Conservation (phyloP, 164 flowering plant species). For the Saururus chinensis region DNA sequence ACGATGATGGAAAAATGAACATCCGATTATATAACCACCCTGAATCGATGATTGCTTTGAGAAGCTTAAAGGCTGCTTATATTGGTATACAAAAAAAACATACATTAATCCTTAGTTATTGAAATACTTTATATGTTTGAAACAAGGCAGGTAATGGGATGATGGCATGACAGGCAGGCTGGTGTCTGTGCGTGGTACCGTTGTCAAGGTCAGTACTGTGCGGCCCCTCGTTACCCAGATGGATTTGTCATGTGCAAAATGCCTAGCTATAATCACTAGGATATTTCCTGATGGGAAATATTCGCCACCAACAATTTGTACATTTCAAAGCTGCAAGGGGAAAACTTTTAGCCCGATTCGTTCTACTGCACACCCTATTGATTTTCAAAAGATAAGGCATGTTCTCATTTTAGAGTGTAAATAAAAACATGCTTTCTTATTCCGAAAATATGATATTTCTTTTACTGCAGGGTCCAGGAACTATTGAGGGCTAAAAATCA, state of each 20-base stretch:
- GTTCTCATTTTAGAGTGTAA: background rate
- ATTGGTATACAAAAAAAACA: conserved; percentile 45
- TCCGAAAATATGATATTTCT: background rate
- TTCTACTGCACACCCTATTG: conserved; percentile 62
- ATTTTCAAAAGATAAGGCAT: conserved; percentile 93
- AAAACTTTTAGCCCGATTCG: conserved; percentile 64
- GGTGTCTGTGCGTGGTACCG: conserved; percentile 88
- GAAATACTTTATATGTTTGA: no score
- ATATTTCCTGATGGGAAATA: conserved; percentile 88
- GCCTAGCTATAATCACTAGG: conserved; percentile 46
- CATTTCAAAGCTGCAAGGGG: conserved; percentile 67
- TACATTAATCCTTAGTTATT: no score
- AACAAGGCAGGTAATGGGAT: no score
- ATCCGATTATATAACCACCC: conserved; percentile 68
- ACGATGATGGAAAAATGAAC: conserved; percentile 40
- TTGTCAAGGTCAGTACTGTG: conserved; percentile 83
- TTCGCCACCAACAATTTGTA: conserved; percentile 67
- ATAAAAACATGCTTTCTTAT: background rate
- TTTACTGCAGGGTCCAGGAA: conserved; percentile 63
- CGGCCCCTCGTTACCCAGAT: conserved; percentile 73
- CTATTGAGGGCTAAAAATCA: conserved; percentile 63
- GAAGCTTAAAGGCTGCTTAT: conserved; percentile 87
- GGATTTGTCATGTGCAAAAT: conserved; percentile 67
- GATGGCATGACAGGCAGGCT: conserved; percentile 54
- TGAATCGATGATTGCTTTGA: conserved; percentile 72